Percentiles rank a stretch among this genome's conserved stretches.
Conservation (phyloP, 2,329 filamentous ascomycete genomes). For the Calonectria crousiana region DNA sequence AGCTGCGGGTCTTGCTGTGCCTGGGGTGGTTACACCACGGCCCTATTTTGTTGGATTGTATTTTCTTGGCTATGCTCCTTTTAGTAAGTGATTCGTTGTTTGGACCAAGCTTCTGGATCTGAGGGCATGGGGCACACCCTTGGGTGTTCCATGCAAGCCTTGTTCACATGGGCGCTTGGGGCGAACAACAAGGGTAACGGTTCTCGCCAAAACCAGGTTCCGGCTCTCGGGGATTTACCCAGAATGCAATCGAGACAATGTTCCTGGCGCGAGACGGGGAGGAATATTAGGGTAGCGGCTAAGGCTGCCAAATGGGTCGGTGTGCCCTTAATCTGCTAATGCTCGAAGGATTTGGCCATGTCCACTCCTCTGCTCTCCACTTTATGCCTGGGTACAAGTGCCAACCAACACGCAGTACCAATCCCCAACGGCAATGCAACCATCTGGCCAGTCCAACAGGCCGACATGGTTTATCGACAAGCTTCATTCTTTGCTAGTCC, state of each 20-base stretch:
- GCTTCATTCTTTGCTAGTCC: not conserved
- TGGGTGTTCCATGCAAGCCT: not conserved
- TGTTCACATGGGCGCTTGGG: not conserved
- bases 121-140: not conserved
- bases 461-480: not conserved
- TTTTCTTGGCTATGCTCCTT: not conserved
- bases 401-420: not conserved
- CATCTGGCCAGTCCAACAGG: not conserved
- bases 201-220: not conserved
- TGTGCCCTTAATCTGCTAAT: not conserved
- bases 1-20: not conserved
- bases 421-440: not conserved
- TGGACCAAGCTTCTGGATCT: not conserved
- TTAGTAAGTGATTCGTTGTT: not conserved
- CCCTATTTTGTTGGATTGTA: not conserved
- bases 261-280: not conserved
- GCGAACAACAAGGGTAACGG: not conserved
- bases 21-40: not conserved
- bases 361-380: not conserved
- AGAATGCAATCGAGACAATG: not conserved
- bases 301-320: not conserved
- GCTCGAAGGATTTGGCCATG: not conserved
- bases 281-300: not conserved
- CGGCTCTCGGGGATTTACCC: not conserved
- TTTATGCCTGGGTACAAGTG: not conserved